Conservation (phyloP, 1,284 basidiomycete species). For the Rugosomyces carneus region DNA sequence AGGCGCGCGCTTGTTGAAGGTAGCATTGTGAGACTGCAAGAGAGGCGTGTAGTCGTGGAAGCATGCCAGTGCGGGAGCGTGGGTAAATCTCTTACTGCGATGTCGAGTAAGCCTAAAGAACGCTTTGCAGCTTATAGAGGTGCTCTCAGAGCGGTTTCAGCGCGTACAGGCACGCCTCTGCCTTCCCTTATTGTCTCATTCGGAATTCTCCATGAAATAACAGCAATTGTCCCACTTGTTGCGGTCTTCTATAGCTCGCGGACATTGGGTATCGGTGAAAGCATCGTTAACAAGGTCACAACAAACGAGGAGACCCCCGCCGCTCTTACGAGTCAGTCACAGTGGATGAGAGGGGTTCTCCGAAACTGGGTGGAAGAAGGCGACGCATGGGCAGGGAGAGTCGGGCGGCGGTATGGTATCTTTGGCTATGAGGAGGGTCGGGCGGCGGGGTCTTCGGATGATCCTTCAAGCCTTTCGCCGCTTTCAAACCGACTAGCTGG, state of each 20-base stretch:
- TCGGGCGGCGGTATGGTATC: conserved; percentile 75
- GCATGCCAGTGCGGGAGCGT: conserved; percentile 10
- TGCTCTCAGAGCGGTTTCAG: conserved; percentile 50
- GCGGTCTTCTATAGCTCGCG: conserved; percentile 72
- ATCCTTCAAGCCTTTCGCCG: conserved; percentile 17
- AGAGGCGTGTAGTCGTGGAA: not conserved
- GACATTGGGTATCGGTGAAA: conserved; percentile 66
- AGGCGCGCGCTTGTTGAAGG: conserved; percentile 4
- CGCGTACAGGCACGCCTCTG: conserved; percentile 64
- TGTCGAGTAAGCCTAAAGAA: conserved; percentile 16
- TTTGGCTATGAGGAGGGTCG: conserved; percentile 77
- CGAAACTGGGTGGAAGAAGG: conserved; percentile 70
- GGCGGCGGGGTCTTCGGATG: conserved; percentile 20
- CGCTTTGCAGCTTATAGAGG: conserved; percentile 37
- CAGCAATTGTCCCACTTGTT: conserved; percentile 75
- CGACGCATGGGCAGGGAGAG: conserved; percentile 59
- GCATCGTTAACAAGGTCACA: conserved; percentile 42
- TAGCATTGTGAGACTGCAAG: not conserved
- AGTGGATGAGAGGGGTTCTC: conserved; percentile 38
- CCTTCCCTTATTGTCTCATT: conserved; percentile 79
- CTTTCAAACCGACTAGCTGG: conserved; percentile 42
- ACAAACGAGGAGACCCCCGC: not conserved
- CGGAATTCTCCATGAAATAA: conserved; percentile 81
- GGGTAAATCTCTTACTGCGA: conserved; percentile 13
- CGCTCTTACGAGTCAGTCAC: conserved; percentile 7